These are phyloP conservation scores for Aureobasidium sp. DNA, from an alignment of 2,329 filamentous ascomycete species.

Conservation along the genomic window DNA sequence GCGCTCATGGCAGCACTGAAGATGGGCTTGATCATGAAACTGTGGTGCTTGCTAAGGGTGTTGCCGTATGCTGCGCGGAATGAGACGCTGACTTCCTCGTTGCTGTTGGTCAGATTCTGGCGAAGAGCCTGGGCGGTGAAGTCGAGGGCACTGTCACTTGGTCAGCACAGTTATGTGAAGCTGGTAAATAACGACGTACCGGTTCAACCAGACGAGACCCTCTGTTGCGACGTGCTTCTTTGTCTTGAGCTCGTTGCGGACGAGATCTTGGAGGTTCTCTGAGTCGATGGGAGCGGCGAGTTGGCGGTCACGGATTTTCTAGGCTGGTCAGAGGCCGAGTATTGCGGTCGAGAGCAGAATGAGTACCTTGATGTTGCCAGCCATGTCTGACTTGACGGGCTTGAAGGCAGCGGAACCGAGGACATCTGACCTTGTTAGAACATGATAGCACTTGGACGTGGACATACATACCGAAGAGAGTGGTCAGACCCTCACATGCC, in stretches of 20 bases:
- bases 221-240: conserved; percentile 86
- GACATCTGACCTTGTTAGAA: conserved; percentile 37
- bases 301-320: conserved; percentile 87
- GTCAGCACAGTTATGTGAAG: background rate
- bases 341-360: background rate
- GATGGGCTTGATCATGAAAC: conserved; percentile 79
- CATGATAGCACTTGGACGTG: too few species aligned
- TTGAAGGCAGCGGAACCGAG: conserved; percentile 66
- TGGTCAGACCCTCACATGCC: conserved; percentile 76
- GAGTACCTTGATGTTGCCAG: conserved; percentile 77
- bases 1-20: conserved; percentile 91
- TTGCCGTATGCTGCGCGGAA: conserved; percentile 78
- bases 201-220: conserved; percentile 81
- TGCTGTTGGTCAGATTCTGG: conserved; percentile 59
- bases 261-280: conserved; percentile 76
- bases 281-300: conserved; percentile 69
- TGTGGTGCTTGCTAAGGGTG: conserved; percentile 89
- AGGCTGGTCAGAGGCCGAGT: background rate
- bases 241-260: conserved; percentile 75
- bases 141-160: conserved; percentile 65
- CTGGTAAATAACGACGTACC: too few species aligned
- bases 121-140: conserved; percentile 83
- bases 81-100: conserved; percentile 71
- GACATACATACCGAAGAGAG: conserved; percentile 65
- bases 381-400: conserved; percentile 85